Conservation (phyloP, 2,329 filamentous ascomycete genomes). For the Claviceps pusilla region DNA sequence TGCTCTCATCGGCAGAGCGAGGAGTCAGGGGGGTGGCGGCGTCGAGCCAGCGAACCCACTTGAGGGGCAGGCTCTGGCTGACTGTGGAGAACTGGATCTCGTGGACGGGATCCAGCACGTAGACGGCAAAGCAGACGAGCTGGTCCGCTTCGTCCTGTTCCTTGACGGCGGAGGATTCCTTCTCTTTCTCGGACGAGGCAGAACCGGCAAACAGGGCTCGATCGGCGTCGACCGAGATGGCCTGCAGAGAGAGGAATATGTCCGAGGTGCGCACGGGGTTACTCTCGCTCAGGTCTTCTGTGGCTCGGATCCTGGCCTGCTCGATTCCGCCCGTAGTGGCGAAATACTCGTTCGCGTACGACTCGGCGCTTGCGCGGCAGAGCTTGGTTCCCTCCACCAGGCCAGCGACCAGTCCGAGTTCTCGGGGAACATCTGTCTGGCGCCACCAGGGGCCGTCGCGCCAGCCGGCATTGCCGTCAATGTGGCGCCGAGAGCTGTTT, state of each 20-base stretch:
- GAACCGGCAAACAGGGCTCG: slow-evolving; percentile 52
- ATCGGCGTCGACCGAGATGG: slow-evolving; percentile 52
- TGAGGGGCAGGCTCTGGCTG: slow-evolving; percentile 67
- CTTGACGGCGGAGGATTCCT: slow-evolving; percentile 36
- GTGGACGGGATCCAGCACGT: slow-evolving; percentile 78
- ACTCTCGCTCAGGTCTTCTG: slow-evolving; percentile 61
- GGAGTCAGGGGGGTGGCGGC: slow-evolving; percentile 46
- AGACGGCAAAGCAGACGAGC: slow-evolving; percentile 58
- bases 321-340: slow-evolving; percentile 62
- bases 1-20: slow-evolving; percentile 32
- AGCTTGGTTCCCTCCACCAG: slow-evolving; percentile 81
- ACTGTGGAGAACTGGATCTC: slow-evolving; percentile 73
- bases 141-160: slow-evolving; percentile 42
- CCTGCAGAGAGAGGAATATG: slow-evolving; percentile 91
- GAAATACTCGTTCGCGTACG: slow-evolving; percentile 77
- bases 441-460: slow-evolving; percentile 96
- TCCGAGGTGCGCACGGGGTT: slow-evolving; percentile 89
- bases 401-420: slow-evolving; percentile 66
- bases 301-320: slow-evolving; percentile 63
- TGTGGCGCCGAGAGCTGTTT: slow-evolving; percentile 51
- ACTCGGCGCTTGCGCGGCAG: slow-evolving; percentile 74
- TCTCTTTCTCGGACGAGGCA: slow-evolving; percentile 37
- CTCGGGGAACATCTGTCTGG: slow-evolving; percentile 51
- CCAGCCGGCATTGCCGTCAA: slow-evolving; percentile 54
- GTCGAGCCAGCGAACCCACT: slow-evolving; percentile 88